A percentile compares a stretch with the other conserved stretches of the same genome.
Conservation (phyloP, 208 protist genomes). For the Porcisia hertigi region DNA sequence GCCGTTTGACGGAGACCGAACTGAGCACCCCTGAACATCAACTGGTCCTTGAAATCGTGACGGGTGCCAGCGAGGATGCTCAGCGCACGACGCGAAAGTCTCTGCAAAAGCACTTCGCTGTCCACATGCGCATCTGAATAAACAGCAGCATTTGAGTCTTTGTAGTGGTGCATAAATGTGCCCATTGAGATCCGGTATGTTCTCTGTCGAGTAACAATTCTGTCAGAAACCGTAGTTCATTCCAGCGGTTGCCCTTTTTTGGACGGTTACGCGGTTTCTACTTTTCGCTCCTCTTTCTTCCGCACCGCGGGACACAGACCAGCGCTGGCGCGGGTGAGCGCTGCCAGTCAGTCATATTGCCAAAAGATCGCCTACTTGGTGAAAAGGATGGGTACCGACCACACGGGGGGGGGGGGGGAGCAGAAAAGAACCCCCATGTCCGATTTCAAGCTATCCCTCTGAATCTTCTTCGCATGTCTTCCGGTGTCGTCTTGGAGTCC, state of each 20-base stretch:
- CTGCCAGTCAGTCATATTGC: neutral
- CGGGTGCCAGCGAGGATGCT: slow-evolving; percentile 80
- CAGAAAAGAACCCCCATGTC: neutral
- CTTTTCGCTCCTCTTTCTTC: neutral
- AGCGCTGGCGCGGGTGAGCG: neutral
- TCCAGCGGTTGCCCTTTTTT: neutral
- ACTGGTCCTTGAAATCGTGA: slow-evolving; percentile 67
- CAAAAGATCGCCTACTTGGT: neutral
- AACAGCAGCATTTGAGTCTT: neutral
- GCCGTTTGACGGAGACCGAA: slow-evolving; percentile 73
- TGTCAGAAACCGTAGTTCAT: neutral
- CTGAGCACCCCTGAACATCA: slow-evolving; percentile 43
- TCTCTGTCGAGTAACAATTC: neutral
- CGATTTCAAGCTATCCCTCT: too few species aligned
- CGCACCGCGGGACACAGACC: too few species aligned
- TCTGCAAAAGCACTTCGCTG: slow-evolving; percentile 81
- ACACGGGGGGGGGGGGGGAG: too few species aligned
- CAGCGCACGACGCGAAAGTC: slow-evolving; percentile 85
- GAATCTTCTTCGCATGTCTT: neutral
- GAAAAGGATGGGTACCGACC: neutral
- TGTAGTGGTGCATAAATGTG: neutral
- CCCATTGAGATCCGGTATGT: neutral
- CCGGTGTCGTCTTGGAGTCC: neutral
- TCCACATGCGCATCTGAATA: slow-evolving; percentile 59
- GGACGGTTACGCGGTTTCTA: neutral